A percentile compares a stretch with the other conserved stretches of the same genome.
Evolutionary conservation across 179 eudicot genomes (phyloP).

Genomic region (Camellia oleifera): DNA sequence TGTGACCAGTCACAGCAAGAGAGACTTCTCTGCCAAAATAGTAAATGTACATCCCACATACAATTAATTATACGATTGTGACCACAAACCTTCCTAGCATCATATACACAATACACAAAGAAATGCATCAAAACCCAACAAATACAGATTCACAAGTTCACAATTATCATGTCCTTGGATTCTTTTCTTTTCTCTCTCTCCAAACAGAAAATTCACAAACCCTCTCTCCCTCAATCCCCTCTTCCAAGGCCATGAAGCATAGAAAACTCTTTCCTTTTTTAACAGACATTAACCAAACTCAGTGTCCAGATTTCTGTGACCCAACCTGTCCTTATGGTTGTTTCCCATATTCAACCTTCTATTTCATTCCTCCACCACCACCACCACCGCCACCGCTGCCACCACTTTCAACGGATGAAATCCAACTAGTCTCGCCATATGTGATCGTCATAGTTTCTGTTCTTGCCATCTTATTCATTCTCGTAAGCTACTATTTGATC

Average conservation of each 20-base stretch:
- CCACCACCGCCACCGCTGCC: conserved; percentile 29
- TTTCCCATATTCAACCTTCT: conserved; percentile 16
- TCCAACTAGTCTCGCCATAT: conserved; percentile 23
- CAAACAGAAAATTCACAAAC: not conserved
- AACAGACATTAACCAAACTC: conserved; percentile 19
- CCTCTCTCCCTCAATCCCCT: too few species aligned
- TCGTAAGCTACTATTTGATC: conserved; percentile 26
- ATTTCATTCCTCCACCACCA: not conserved
- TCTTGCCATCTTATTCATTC: conserved; percentile 23
- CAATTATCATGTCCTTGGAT: not conserved
- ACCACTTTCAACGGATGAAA: not conserved
- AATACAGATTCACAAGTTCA: not conserved
- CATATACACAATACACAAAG: too few species aligned
- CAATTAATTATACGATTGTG: too few species aligned
- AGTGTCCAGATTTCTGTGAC: conserved; percentile 27
- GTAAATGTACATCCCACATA: too few species aligned
- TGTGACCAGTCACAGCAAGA: too few species aligned
- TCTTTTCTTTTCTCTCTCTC: not conserved
- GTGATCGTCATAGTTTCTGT: conserved; percentile 22
- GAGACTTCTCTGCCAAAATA: too few species aligned
- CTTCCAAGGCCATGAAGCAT: conserved; percentile 17
- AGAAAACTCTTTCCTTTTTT: conserved; percentile 30
- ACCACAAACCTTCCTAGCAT: too few species aligned
- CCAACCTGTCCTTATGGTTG: conserved; percentile 26
- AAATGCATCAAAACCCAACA: not conserved